These are phyloP conservation scores for Scheffersomyces titani DNA, from an alignment of 1,139 yeast species.

Conservation along the genomic window DNA sequence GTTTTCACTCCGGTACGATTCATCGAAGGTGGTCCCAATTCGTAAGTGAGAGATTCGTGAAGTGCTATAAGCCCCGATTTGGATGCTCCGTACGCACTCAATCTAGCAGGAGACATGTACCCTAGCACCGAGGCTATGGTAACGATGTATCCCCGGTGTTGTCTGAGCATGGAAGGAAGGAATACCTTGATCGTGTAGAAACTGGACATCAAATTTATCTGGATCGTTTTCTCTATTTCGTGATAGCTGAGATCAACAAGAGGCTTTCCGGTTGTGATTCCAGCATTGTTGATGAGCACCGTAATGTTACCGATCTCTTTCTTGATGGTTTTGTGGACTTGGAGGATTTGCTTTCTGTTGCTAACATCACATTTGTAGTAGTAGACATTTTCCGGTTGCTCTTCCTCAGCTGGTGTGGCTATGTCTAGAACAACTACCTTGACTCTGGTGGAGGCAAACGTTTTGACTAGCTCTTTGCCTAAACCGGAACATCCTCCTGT, in stretches of 20 bases:
- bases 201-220: constrained; percentile 68
- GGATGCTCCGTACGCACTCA: constrained; percentile 85
- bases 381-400: constrained; percentile 40
- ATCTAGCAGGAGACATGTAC: constrained; percentile 76
- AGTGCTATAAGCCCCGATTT: constrained; percentile 83
- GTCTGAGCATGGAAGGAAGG: constrained; percentile 68
- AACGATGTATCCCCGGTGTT: constrained; percentile 71
- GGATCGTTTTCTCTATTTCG: constrained; percentile 61
- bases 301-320: constrained; percentile 61
- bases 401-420: constrained; percentile 34
- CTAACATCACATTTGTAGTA: constrained; percentile 75
- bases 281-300: constrained; percentile 82
- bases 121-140: constrained; percentile 85
- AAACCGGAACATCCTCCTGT: constrained; percentile 85
- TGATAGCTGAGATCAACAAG: constrained; percentile 53
- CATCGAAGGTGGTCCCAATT: constrained; percentile 56
- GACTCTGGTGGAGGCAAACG: constrained; percentile 41
- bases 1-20: constrained; percentile 62
- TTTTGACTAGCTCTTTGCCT: constrained; percentile 61
- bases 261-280: constrained; percentile 60
- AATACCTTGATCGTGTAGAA: constrained; percentile 70
- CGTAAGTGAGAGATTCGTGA: constrained; percentile 79
- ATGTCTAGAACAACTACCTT: constrained; percentile 69
- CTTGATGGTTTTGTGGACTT: constrained; percentile 40
- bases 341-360: constrained; percentile 27